A percentile compares a stretch with the other conserved stretches of the same genome.
phyloP scores from a whole-genome alignment of 2,329 filamentous ascomycete species.

The Xylariomycetidae sp. region DNA sequence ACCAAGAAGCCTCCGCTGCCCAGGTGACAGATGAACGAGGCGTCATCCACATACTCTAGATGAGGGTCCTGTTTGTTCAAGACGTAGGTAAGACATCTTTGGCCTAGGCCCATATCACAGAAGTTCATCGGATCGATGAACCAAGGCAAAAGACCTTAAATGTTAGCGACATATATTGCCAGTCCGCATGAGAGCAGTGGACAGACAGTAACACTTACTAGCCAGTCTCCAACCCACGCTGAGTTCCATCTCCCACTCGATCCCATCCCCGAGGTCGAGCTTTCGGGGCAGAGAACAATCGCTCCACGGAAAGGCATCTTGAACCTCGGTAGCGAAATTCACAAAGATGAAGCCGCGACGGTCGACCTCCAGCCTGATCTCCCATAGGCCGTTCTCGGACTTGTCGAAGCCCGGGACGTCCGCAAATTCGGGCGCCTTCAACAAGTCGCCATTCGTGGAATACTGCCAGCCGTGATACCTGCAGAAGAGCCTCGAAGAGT shows the following conservation, averaged over 20 bases:
- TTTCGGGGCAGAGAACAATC: background rate
- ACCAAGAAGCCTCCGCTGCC: slow-evolving; percentile 1
- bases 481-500: slow-evolving; percentile 50
- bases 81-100: slow-evolving; percentile 1
- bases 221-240: slow-evolving; percentile 1
- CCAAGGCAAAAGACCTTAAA: slow-evolving; percentile 3
- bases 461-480: slow-evolving; percentile 63
- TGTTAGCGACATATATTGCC: background rate
- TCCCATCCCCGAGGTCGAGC: background rate
- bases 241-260: slow-evolving; percentile 1
- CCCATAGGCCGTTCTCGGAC: slow-evolving; percentile 50
- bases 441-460: slow-evolving; percentile 49
- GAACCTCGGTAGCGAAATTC: slow-evolving; percentile 37
- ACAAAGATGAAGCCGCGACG: slow-evolving; percentile 53
- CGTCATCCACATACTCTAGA: slow-evolving; percentile 5
- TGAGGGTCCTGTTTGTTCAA: background rate
- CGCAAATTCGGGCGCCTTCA: slow-evolving; percentile 57
- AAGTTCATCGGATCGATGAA: slow-evolving; percentile 1
- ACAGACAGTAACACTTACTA: background rate
- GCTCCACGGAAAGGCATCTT: slow-evolving; percentile 4
- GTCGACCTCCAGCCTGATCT: slow-evolving; percentile 50
- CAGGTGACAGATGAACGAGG: slow-evolving; percentile 6
- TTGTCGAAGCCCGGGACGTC: slow-evolving; percentile 52
- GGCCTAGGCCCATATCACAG: background rate
- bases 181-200: background rate